Evolutionary conservation across 23 red algal species (phyloP).

Genomic region (Gracilaria gracilis): DNA sequence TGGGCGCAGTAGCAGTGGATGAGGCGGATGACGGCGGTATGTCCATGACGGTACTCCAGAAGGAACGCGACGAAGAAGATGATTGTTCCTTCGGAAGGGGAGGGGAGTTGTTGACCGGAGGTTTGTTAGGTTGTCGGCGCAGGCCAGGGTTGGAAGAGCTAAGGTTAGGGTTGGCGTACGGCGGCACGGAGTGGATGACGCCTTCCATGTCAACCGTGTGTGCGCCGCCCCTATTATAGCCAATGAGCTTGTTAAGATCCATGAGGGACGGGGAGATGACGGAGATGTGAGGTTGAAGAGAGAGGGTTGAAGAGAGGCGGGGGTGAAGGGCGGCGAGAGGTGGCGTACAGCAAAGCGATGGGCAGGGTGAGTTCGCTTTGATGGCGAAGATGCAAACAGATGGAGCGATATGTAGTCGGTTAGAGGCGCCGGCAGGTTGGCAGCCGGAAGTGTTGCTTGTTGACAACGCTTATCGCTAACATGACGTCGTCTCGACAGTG

Average conservation of each 20-base stretch:
- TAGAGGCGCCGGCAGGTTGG: background rate
- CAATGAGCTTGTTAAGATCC: slow-evolving; percentile 25
- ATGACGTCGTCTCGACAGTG: background rate
- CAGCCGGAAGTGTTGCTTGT: background rate
- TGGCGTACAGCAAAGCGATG: too few relatives aligned
- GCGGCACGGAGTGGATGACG: slow-evolving; percentile 16
- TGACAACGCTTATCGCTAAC: background rate
- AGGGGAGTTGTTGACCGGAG: background rate
- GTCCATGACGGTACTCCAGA: slow-evolving; percentile 28
- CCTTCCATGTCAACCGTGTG: slow-evolving; percentile 17
- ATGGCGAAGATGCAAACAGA: too few relatives aligned
- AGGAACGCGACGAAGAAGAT: slow-evolving; percentile 13
- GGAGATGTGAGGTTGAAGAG: background rate
- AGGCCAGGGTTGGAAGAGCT: background rate
- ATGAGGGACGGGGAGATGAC: background rate
- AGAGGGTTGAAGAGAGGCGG: too few relatives aligned
- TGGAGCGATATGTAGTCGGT: too few relatives aligned
- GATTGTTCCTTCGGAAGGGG: background rate
- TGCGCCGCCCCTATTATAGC: background rate
- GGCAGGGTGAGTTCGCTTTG: too few relatives aligned
- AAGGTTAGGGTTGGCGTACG: slow-evolving; percentile 4
- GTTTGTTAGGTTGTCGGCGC: background rate
- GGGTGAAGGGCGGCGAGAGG: too few relatives aligned
- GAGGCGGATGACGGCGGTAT: background rate
- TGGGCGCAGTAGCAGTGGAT: background rate